Evolutionary conservation across 495 filamentous ascomycete species (phyloP), one percentile per base, ranked within the genome.

Genomic region (Penicillium macrosclerotiorum): DNA sequence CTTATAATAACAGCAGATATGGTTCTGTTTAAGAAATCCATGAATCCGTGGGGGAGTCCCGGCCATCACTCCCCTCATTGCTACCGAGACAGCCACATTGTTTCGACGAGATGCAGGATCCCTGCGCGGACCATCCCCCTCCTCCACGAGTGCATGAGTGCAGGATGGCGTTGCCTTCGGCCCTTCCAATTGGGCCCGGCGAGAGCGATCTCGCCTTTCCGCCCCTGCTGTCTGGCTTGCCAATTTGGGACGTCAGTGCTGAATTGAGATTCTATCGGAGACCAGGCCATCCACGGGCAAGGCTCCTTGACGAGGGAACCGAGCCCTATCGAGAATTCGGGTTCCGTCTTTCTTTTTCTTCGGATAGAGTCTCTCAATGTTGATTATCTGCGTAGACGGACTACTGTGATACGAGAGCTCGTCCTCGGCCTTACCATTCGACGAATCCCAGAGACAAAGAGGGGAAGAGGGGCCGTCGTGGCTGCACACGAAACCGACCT

Each of bases 401-500:
- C n/a, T n/a, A n/a, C n/a, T n/a, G n/a, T n/a, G n/a, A n/a, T n/a
- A n/a, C n/a, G n/a, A n/a, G n/a, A n/a, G n/a, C n/a, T n/a, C n/a
- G n/a, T n/a, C n/a, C n/a, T n/a, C n/a, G n/a, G n/a, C n/a, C n/a
- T n/a, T n/a, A n/a, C n/a, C n/a, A n/a, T n/a, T n/a, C n/a, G n/a
- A n/a, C n/a, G 32, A 14, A 12, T 31, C 25, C 42, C 45, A 24
- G 39, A 14, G 35, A 8, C 27, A 20, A 23, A 40, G 26, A 44
- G 43, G 42, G 32, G 46, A 53, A 48, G 45, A 18, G 26, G 35
- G 23, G 34, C 37, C n/a, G 34, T 27, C 36, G 57, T 53, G 44
- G 47, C 57, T 57, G 42, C 44, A 45, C 37, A 26, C 40, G 38
- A 41, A 45, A 51, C 45, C 29, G 22, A 45, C 37, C 27, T 54